Evolutionary conservation across 192 early-diverging fungal genomes (phyloP), one percentile per base, ranked within the genome.

Genomic region (Backusella parvicylindrica): DNA sequence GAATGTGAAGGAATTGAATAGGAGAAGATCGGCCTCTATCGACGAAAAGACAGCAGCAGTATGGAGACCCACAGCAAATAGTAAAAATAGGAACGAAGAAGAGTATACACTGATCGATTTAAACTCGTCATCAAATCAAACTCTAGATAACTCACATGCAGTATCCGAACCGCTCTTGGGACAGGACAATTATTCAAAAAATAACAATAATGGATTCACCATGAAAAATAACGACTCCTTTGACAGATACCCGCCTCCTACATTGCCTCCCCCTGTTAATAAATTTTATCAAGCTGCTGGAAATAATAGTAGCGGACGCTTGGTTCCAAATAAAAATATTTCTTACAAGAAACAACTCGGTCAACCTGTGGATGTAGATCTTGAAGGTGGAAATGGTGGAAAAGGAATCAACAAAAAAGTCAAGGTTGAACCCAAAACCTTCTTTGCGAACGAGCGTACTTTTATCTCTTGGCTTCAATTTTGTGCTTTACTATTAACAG

Each of bases 361-460:
- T 2, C 53, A 60, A n/a, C 11, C 53, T 60, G 2, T 60, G 2
- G 53, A 70, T 18, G 6, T 70, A 43, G 37, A 47, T 23, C 26
- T 47, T 40, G 68, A 70, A 26, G 41, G 40, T 7, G 23, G 38
- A 15, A 41, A 70, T 15, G 37, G 40, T 9, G 67, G 67, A 15
- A 68, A 68, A 18, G 37, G 5, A 60, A 13, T 60, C 9, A 76
- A 65, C 23, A 81, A 76, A 35, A 83, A 89, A 18, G 75, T 77
- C 28, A 71, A 69, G 64, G 68, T 75, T 1, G 84, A 89, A 28
- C 88, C 89, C 13, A 96, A 96, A 74, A 88, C 91, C 64, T 94
- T 94, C 82, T 95, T 96, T 82, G 92, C 94, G 38, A 96, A 96
- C 82, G 95, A 96, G 82, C 88, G 95, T 67, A 96, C 95, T 2